These are phyloP conservation scores for Pseudonitzschia pungens DNA, from an alignment of 108 stramenopile species.

Conservation along the genomic window DNA sequence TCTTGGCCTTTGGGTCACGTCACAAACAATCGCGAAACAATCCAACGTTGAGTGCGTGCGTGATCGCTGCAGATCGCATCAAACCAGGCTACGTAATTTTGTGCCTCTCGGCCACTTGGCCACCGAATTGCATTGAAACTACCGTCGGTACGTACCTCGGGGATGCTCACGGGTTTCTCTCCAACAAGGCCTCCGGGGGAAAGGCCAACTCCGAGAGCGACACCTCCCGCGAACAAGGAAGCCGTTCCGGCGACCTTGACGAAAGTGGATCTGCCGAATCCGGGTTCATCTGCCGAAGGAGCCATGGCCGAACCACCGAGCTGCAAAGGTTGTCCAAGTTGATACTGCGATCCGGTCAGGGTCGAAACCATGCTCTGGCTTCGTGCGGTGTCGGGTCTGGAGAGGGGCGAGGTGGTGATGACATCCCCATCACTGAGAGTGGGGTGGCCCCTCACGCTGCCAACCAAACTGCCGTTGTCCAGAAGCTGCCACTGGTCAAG, in stretches of 20 bases:
- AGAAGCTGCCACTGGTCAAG: conserved; percentile 40
- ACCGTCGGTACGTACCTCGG: conserved; percentile 34
- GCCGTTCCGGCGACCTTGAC: conserved; percentile 24
- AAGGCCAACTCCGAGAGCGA: conserved; percentile 28
- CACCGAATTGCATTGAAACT: no score
- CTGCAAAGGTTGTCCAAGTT: conserved; percentile 29
- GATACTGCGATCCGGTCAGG: conserved; percentile 35
- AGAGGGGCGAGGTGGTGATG: conserved; percentile 38
- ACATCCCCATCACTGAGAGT: conserved; percentile 33
- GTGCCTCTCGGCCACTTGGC: no score
- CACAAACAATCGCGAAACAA: background rate
- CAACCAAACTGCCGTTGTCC: conserved; percentile 38
- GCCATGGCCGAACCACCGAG: conserved; percentile 6
- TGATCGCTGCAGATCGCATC: no score
- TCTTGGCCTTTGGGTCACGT: conserved; percentile 20
- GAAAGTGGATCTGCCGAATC: conserved; percentile 24
- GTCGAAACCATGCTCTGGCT: conserved; percentile 21
- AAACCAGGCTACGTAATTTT: no score
- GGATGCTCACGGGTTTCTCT: conserved; percentile 11
- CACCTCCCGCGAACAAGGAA: conserved; percentile 24
- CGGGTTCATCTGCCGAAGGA: conserved; percentile 16
- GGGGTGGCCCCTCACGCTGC: conserved; percentile 34
- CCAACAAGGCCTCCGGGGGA: conserved; percentile 1
- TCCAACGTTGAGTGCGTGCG: background rate
- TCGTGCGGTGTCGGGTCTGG: conserved; percentile 18